phyloP scores from a whole-genome alignment of 176 grass and related monocot species.

The Avena insularis region DNA sequence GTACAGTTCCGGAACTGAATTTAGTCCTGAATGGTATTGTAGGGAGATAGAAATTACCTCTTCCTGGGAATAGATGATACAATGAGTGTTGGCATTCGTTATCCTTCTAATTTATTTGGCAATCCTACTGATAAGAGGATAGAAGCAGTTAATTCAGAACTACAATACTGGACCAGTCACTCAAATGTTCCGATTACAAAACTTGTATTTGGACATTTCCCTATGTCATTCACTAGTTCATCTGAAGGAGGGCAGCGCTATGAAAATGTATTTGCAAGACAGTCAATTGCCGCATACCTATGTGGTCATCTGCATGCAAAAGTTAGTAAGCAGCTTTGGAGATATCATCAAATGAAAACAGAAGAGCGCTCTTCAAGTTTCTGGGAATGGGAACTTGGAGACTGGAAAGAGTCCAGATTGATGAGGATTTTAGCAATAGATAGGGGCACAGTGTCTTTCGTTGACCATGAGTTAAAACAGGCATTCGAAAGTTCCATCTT shows the following conservation, averaged over 20 bases:
- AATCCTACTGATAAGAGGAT: conserved; percentile 74
- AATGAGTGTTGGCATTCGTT: conserved; percentile 74
- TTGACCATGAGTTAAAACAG: conserved; percentile 58
- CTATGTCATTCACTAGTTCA: conserved; percentile 82
- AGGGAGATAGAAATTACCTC: conserved; percentile 76
- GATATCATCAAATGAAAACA: conserved; percentile 61
- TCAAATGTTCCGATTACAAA: conserved; percentile 59
- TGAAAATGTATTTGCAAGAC: conserved; percentile 64
- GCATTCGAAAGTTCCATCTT: conserved; percentile 56
- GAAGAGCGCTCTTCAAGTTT: conserved; percentile 54
- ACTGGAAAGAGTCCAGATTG: conserved; percentile 93
- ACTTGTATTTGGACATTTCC: conserved; percentile 85
- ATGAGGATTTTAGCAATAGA: conserved; percentile 86
- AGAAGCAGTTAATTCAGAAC: conserved; percentile 61
- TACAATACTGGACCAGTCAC: conserved; percentile 62
- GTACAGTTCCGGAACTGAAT: conserved; percentile 51
- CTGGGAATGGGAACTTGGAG: conserved; percentile 98
- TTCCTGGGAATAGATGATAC: conserved; percentile 95
- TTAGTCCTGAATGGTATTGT: conserved; percentile 61
- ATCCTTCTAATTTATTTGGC: conserved; percentile 88
- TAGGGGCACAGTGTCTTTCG: conserved; percentile 72
- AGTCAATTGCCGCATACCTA: conserved; percentile 74
- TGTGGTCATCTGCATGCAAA: conserved; percentile 88
- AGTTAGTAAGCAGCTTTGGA: conserved; percentile 72
- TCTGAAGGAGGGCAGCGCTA: conserved; percentile 62